Base-by-base conservation (phyloP, 2,329 filamentous ascomycete genomes). In the Microdochium bolleyi region DNA sequence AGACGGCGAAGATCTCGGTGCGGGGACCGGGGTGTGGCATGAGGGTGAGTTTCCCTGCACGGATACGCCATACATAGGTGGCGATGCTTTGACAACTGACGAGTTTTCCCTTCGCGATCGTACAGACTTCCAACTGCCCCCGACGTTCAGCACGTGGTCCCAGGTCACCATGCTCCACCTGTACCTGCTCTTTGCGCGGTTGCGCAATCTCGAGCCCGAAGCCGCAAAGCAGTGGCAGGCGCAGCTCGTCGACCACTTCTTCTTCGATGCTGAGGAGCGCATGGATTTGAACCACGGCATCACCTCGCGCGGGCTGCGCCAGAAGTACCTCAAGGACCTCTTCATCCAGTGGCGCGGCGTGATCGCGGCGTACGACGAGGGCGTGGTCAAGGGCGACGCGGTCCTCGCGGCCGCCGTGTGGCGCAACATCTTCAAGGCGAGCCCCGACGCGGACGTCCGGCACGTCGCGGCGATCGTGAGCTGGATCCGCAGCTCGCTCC, bases 101-200 rank as follows among this genome's bases (percentile, higher is more conserved):
- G 44, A 14, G 4, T 16, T 19, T 38, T 5, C 4, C n/a, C 13
- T 19, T 38, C 13, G 11, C 4, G 5, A 19, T 16, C n/a, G 34
- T 38, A 21, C 62, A 95, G 89, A 85, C 51, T 82, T 96, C 57
- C 82, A 82, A 24, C 82, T 99, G 19, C 78, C 81, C 30, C 89
- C 91, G 1, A 97, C 91, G 0, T 99, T 99, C 70, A 92, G 86
- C 66, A 92, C 89, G 53, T 99, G 94, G 94, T 89, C 91, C 21
- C 92, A 97, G 70, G 86, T 97, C 48, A 94, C 92, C 34, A 95
- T 96, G 78, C 80, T 99, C 54, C 92, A 99, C 75, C 88, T 99
- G 80, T 97, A 96, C 76, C 80, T 96, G 54, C 72, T 97, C 55
- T 88, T 89, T 52, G 87, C 89, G 49, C 87, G 92, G 53, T 75